Base-by-base conservation (phyloP, 371 early-diverging fungal species). In the Mucor piriformis region DNA sequence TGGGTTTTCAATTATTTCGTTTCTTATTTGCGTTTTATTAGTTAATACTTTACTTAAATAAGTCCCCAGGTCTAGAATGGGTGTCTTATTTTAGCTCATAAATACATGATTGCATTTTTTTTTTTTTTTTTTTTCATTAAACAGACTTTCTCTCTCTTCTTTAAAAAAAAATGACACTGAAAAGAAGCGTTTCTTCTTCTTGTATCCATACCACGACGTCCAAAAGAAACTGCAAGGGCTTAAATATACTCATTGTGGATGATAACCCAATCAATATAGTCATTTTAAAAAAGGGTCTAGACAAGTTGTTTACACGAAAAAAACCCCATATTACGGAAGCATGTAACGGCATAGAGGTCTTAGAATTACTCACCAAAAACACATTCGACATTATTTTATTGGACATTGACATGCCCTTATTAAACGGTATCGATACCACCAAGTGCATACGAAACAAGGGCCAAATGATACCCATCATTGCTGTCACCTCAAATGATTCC, bases 401-500 rank as follows among this genome's bases (percentile, higher is more conserved):
- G 69, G 85, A 85, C 46, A 85, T 85, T 67, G 83, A 85, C 44
- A 85, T 85, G 85, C 85, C 85, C 6, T 54, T 59, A 2, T 55
- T 83, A 25, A 73, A 66, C 25, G 85, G 85, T 10, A 73, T 79
- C 49, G 79, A 83, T 50, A 79, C 84, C 35, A 73, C 83, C 15
- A 65, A 67, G 32, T 66, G 61, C 40, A 72, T 77, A 24, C 62
- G 71, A 54, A 53, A 42, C 3, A 57, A 67, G 7, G 83, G 83
- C 66, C 69, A 70, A 49, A 64, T 49, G 5, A 75, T 84, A 20
- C 87, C 86, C 27, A 87, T 88, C 38, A 77, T 88, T 13, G 89
- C 89, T 3, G 82, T 86, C 27, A 86, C 89, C n/a, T 85, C 89
- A 48, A 79, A 79, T 42, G 79, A 76, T 48, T 63, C 72, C 4